phyloP scores from a whole-genome alignment of 306 rosid species.

The Ormosia semicastrata region DNA sequence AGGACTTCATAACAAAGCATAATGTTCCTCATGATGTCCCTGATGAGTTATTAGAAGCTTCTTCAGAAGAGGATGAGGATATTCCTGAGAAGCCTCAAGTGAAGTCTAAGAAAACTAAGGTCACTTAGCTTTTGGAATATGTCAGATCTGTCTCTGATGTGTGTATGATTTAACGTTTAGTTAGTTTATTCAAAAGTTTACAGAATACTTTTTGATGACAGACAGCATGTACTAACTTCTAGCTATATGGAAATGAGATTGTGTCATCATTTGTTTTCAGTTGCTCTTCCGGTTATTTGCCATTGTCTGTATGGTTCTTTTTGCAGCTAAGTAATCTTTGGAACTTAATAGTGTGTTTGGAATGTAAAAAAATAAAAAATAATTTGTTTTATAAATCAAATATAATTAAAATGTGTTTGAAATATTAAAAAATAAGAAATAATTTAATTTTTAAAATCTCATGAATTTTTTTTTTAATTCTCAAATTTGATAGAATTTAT shows the following conservation, averaged over 20 bases:
- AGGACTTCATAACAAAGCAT: slow-evolving; percentile 82
- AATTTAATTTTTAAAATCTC: too few species aligned
- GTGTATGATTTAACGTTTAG: not conserved
- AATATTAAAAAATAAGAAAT: too few species aligned
- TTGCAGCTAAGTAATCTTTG: not conserved
- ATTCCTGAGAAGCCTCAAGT: slow-evolving; percentile 46
- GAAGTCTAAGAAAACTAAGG: slow-evolving; percentile 71
- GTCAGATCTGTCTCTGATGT: not conserved
- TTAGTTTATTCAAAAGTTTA: not conserved
- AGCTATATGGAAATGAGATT: not conserved
- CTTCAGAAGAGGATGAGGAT: slow-evolving; percentile 66
- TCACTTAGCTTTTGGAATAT: slow-evolving; percentile 40
- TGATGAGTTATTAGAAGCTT: slow-evolving; percentile 63
- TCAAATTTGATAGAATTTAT: too few species aligned
- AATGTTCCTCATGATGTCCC: slow-evolving; percentile 83
- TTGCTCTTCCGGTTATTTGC: not conserved
- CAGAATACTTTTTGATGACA: not conserved
- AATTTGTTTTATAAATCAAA: too few species aligned
- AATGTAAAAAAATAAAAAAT: too few species aligned
- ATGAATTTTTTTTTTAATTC: too few species aligned
- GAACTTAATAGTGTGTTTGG: too few species aligned
- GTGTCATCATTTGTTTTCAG: not conserved
- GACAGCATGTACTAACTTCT: not conserved
- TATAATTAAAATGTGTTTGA: too few species aligned
- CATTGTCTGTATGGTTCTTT: not conserved